A percentile compares a stretch with the other conserved stretches of the same genome.
These are phyloP conservation scores for Dryadomyces sulphureus DNA, from an alignment of 2,329 filamentous ascomycete genomes.

Conservation along the genomic window DNA sequence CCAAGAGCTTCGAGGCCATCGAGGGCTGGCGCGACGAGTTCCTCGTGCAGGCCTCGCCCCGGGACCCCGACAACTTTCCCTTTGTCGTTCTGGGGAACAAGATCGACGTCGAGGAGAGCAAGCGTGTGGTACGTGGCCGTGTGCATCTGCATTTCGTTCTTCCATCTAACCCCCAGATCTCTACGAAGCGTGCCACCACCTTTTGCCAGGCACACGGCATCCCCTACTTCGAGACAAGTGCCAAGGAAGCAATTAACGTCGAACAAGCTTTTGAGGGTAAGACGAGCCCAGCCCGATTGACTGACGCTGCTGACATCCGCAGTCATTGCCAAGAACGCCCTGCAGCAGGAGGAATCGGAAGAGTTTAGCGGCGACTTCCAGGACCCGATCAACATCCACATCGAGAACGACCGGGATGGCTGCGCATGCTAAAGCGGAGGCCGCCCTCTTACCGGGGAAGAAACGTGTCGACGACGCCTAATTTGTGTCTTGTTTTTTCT, in stretches of 20 bases:
- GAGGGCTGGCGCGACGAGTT: constrained; percentile 99
- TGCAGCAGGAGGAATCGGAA: constrained; percentile 93
- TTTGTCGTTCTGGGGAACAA: constrained; percentile 99
- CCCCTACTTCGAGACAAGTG: constrained; percentile 97
- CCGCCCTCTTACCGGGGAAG: not conserved
- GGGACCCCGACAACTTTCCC: constrained; percentile 93
- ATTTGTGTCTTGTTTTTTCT: not conserved
- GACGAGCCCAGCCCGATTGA: not conserved
- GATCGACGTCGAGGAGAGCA: constrained; percentile 96
- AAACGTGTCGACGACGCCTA: not conserved
- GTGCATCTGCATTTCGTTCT: not conserved
- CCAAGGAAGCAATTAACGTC: constrained; percentile 96
- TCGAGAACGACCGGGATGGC: constrained; percentile 83
- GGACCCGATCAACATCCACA: constrained; percentile 95
- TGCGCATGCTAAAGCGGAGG: constrained; percentile 61
- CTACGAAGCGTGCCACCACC: constrained; percentile 87
- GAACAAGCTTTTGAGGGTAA: constrained; percentile 62
- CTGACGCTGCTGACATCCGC: not conserved
- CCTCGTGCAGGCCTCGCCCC: constrained; percentile 87
- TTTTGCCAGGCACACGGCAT: constrained; percentile 97
- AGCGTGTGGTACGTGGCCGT: constrained; percentile 55
- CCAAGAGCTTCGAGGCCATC: constrained; percentile 95
- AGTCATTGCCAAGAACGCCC: constrained; percentile 93
- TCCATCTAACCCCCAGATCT: constrained; percentile 43
- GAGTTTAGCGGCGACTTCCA: constrained; percentile 97